Percentiles rank a stretch among this genome's conserved stretches.
phyloP scores from a whole-genome alignment of 148 eudicot species.

The Tetragonia tetragonoides region DNA sequence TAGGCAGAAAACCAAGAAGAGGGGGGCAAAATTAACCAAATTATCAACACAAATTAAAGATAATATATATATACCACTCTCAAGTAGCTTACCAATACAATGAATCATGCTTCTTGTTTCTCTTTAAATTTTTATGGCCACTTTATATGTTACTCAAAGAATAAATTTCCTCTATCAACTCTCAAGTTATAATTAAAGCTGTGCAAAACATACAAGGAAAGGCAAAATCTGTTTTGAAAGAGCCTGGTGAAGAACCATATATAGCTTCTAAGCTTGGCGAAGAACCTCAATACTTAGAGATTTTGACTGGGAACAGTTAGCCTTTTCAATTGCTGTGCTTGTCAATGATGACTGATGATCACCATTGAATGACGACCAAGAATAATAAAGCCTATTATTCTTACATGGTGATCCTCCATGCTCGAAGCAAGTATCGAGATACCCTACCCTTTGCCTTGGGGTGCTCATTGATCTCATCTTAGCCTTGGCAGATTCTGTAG shows the following conservation, averaged over 20 bases:
- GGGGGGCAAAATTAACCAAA: background rate
- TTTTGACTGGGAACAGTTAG: conserved; percentile 19
- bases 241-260: too few relatives aligned
- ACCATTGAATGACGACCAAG: conserved; percentile 50
- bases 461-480: conserved; percentile 74
- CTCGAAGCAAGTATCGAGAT: conserved; percentile 39
- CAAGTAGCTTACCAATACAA: conserved; percentile 4
- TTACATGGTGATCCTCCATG: conserved; percentile 36
- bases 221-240: background rate
- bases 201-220: conserved; percentile 1
- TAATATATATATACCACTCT: background rate
- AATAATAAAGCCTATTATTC: conserved; percentile 27
- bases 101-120: background rate
- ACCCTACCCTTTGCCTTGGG: conserved; percentile 53
- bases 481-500: conserved; percentile 79
- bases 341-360: conserved; percentile 18
- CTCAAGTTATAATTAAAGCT: conserved; percentile 18
- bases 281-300: conserved; percentile 31
- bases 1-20: background rate
- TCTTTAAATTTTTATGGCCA: background rate
- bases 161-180: background rate
- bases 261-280: conserved; percentile 14
- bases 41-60: background rate
- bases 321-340: conserved; percentile 27
- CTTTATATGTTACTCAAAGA: conserved; percentile 4